Evolutionary conservation across 1,284 basidiomycete genomes (phyloP).

Genomic region (Apiotrichum siamense): DNA sequence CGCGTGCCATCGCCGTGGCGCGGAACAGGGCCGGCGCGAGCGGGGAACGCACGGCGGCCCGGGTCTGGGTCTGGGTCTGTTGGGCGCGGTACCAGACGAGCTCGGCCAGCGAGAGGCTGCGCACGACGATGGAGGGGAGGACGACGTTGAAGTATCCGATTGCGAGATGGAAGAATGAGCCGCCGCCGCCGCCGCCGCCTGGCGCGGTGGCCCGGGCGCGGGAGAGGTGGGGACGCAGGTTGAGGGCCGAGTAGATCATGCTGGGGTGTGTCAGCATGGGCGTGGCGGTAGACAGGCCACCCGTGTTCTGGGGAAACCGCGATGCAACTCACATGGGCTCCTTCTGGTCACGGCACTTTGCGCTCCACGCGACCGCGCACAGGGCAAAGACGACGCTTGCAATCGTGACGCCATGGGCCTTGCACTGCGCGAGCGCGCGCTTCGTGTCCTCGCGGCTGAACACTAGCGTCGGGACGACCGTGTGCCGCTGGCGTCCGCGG

Average conservation of each 20-base stretch:
- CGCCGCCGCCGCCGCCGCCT: too few species aligned
- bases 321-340: slow-evolving; percentile 54
- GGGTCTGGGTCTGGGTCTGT: slow-evolving; percentile 60
- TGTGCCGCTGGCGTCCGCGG: slow-evolving; percentile 13
- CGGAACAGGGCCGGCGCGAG: slow-evolving; percentile 58
- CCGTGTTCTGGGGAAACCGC: too few species aligned
- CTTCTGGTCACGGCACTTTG: slow-evolving; percentile 43
- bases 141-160: slow-evolving; percentile 73
- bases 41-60: slow-evolving; percentile 56
- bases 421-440: slow-evolving; percentile 49
- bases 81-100: slow-evolving; percentile 70
- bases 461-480: slow-evolving; percentile 26
- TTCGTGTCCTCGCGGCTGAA: slow-evolving; percentile 30
- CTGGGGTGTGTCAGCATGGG: slow-evolving; percentile 33
- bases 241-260: slow-evolving; percentile 73
- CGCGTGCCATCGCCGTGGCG: slow-evolving; percentile 61
- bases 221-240: slow-evolving; percentile 55
- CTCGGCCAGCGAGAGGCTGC: neutral
- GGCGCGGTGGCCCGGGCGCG: too few species aligned
- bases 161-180: slow-evolving; percentile 70
- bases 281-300: neutral
- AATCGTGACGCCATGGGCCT: slow-evolving; percentile 63
- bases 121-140: slow-evolving; percentile 65
- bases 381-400: slow-evolving; percentile 67
- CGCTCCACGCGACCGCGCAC: slow-evolving; percentile 66